A percentile compares a stretch with the other conserved stretches of the same genome.
These are phyloP conservation scores for Diaporthe amygdali DNA, from an alignment of 2,329 filamentous ascomycete genomes.

Conservation along the genomic window DNA sequence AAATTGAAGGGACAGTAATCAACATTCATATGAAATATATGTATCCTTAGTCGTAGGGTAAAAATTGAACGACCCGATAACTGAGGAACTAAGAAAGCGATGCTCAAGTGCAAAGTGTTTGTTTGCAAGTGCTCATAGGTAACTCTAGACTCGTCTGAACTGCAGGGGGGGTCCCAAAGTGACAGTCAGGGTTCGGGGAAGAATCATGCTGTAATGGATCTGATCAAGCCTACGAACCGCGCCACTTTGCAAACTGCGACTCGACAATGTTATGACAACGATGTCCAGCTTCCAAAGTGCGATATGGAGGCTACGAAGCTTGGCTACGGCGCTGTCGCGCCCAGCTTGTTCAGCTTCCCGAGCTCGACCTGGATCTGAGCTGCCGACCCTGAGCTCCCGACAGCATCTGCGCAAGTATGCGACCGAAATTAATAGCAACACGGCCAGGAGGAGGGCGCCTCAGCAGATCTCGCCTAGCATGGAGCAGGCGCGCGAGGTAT, in stretches of 20 bases:
- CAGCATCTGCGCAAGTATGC: conserved; percentile 24
- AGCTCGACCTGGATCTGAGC: neutral
- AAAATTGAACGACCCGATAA: neutral
- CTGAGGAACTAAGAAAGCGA: neutral
- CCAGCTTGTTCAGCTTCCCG: conserved; percentile 2
- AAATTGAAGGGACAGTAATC: conserved; percentile 28
- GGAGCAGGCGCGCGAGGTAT: conserved; percentile 68
- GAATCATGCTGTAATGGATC: conserved; percentile 6
- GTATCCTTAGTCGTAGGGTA: neutral
- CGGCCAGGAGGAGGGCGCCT: conserved; percentile 32
- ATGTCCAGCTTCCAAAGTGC: conserved; percentile 48
- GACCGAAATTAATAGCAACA: conserved; percentile 34
- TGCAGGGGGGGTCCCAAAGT: neutral
- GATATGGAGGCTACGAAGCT: conserved; percentile 36
- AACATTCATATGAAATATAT: neutral
- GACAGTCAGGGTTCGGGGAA: conserved; percentile 18
- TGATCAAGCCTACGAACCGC: conserved; percentile 32
- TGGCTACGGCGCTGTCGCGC: conserved; percentile 26
- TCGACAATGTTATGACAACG: conserved; percentile 30
- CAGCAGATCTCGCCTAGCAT: conserved; percentile 53
- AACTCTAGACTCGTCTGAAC: neutral
- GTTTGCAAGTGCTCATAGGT: too few relatives aligned
- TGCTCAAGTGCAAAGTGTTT: neutral
- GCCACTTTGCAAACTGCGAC: conserved; percentile 7
- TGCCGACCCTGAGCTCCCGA: conserved; percentile 7